Evolutionary conservation across 2,329 filamentous ascomycete genomes (phyloP), one percentile per base, ranked within the genome.

Genomic region (Scedosporium minutisporum): DNA sequence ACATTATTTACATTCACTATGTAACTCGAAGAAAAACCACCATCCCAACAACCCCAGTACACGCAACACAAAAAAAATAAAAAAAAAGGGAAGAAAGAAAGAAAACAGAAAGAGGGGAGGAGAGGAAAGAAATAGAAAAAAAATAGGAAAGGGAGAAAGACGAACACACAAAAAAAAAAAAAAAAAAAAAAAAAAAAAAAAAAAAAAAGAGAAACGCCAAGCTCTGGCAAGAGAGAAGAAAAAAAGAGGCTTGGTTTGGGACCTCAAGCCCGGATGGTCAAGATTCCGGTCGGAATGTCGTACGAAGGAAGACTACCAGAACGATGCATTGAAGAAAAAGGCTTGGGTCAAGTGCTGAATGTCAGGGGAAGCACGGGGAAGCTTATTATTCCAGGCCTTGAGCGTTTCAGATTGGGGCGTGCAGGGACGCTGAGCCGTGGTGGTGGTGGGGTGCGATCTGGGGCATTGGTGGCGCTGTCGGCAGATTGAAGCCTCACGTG

Each of bases 331-430:
- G 41, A 18, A 21, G 18, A 25, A 25, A 60, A 21, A 48, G 10
- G n/a, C 44, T 21, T 18, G 6, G 25, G 21, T 44, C 9, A 23
- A 48, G 12, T 23, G 18, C 12, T 38, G 42, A 14, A 38, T 41
- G 57, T 42, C 57, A 58, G 29, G 57, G 57, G 57, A 18, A 57
- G 21, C 1, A 41, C 12, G 23, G 23, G 38, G 42, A 41, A 46
- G 21, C 18, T 38, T 44, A 38, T 16, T 25, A 16, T 41, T 48
- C 58, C 38, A 27, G 16, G 41, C 42, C 21, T 10, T 60, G 3
- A 16, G 25, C 44, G 58, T 60, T 60, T 60, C 58, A 60, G 58
- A 48, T 14, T 16, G 58, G 42, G 58, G 41, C 18, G 58, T 60
- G 58, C 44, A 38, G 44, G 44, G 44, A 48, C 44, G 18, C 21